Evolutionary conservation across 2,329 filamentous ascomycete species (phyloP).

Genomic region (Trichoderma arundinaceum): DNA sequence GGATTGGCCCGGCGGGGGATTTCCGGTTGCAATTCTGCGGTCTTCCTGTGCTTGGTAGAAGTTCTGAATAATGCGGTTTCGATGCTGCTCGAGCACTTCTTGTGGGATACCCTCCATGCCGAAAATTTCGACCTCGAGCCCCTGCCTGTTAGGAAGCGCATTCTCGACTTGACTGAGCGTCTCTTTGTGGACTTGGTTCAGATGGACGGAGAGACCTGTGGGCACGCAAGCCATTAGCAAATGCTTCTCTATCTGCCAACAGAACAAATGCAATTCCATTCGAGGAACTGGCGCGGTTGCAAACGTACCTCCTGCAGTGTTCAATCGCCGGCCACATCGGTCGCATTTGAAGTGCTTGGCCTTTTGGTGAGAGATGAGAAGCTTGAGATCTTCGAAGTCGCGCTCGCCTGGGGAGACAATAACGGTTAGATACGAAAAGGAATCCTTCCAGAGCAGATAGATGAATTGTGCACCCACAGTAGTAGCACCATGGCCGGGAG

Average conservation of each 20-base stretch:
- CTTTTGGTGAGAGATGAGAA: conserved; percentile 95
- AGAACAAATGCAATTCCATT: neutral
- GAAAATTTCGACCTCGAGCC: conserved; percentile 93
- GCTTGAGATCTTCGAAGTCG: conserved; percentile 96
- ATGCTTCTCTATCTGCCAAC: neutral
- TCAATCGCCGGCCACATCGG: conserved; percentile 82
- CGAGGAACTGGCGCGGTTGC: neutral
- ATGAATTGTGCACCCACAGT: conserved; percentile 63
- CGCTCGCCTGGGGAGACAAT: conserved; percentile 67
- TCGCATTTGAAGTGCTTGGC: conserved; percentile 99
- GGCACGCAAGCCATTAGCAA: conserved; percentile 25
- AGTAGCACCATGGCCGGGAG: conserved; percentile 93
- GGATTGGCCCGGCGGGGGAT: conserved; percentile 72
- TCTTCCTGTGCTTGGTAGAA: conserved; percentile 87
- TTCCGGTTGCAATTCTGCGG: conserved; percentile 80
- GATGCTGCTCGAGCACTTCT: conserved; percentile 81
- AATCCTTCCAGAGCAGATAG: neutral
- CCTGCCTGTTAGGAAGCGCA: conserved; percentile 83
- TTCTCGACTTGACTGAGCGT: conserved; percentile 87
- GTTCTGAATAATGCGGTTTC: conserved; percentile 82
- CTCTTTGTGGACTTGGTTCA: conserved; percentile 99
- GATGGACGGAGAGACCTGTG: conserved; percentile 90
- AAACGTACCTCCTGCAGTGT: conserved; percentile 85
- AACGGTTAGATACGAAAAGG: conserved; percentile 35
- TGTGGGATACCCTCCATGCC: conserved; percentile 97